These are phyloP conservation scores for Aspergillus pseudoviridinutans DNA, from an alignment of 2,329 filamentous ascomycete species.

Conservation along the genomic window DNA sequence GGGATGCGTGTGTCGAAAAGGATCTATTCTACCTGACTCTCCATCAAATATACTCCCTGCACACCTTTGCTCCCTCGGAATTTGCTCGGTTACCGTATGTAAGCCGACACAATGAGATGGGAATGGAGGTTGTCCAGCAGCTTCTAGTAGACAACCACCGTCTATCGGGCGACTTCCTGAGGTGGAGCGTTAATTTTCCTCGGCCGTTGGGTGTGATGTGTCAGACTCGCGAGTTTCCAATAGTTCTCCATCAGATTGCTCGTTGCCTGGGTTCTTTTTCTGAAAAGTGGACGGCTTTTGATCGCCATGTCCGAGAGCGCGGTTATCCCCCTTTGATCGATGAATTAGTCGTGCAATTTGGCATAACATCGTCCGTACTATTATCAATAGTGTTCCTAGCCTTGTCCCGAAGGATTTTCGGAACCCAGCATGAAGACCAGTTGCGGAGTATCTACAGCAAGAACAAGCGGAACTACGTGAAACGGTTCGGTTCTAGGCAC, in stretches of 20 bases:
- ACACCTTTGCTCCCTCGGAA: constrained; percentile 39
- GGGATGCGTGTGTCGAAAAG: constrained; percentile 50
- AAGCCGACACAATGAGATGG: constrained; percentile 23
- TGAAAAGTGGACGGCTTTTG: constrained; percentile 38
- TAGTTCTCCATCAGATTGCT: constrained; percentile 37
- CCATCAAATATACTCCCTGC: constrained; percentile 63
- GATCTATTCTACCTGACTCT: constrained; percentile 64
- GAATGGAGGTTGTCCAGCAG: constrained; percentile 36
- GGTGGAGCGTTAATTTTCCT: constrained; percentile 50
- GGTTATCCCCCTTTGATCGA: constrained; percentile 54
- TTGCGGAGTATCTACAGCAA: constrained; percentile 17
- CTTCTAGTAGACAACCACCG: constrained; percentile 46
- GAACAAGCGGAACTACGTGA: constrained; percentile 17
- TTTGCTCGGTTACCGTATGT: constrained; percentile 39
- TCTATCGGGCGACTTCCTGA: constrained; percentile 38
- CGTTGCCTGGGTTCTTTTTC: constrained; percentile 45
- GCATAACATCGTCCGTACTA: constrained; percentile 49
- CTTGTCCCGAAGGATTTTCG: constrained; percentile 26
- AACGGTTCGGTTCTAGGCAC: constrained; percentile 8
- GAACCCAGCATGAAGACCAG: constrained; percentile 4
- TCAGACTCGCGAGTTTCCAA: constrained; percentile 30
- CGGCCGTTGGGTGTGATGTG: constrained; percentile 24
- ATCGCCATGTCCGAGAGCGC: constrained; percentile 28
- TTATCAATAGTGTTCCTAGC: constrained; percentile 51
- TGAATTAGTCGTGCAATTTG: constrained; percentile 51